phyloP scores from a whole-genome alignment of 2,329 filamentous ascomycete species.

The Chalara sp. region DNA sequence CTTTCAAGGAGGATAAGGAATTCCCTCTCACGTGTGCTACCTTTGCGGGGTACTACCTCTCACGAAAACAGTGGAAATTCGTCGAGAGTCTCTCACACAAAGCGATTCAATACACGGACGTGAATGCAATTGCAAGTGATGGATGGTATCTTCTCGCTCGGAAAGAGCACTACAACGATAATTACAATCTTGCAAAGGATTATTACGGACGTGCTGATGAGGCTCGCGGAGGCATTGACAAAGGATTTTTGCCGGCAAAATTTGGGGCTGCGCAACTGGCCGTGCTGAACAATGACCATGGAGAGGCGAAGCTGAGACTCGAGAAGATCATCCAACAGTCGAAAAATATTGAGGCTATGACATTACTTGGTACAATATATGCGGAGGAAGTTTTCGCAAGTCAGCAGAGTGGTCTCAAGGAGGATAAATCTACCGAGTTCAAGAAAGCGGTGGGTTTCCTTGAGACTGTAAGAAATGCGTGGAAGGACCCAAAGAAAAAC shows the following conservation, averaged over 20 bases:
- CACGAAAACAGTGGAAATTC: conserved; percentile 71
- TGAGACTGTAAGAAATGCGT: conserved; percentile 76
- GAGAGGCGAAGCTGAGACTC: conserved; percentile 85
- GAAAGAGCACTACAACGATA: conserved; percentile 80
- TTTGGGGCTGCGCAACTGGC: conserved; percentile 89
- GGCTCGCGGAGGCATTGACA: conserved; percentile 84
- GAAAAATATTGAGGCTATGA: conserved; percentile 82
- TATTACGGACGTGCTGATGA: conserved; percentile 89
- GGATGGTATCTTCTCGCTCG: conserved; percentile 93
- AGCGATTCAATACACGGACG: conserved; percentile 91
- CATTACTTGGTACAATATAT: conserved; percentile 81
- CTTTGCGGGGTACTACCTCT: conserved; percentile 81
- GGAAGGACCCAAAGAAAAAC: conserved; percentile 90
- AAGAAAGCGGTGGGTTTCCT: conserved; percentile 83
- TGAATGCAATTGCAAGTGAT: conserved; percentile 93
- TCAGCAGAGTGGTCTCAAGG: conserved; percentile 64
- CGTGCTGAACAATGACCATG: conserved; percentile 75
- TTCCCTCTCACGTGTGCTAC: conserved; percentile 84
- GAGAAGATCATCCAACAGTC: conserved; percentile 91
- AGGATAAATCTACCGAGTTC: conserved; percentile 78
- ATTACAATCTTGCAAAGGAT: conserved; percentile 69
- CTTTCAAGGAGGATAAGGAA: conserved; percentile 89
- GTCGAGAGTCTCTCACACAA: conserved; percentile 86
- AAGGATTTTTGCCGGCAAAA: conserved; percentile 87
- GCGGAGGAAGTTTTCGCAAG: conserved; percentile 88